Base-by-base conservation (phyloP, 345 rosid species). In the Anastatica hierochuntica region DNA sequence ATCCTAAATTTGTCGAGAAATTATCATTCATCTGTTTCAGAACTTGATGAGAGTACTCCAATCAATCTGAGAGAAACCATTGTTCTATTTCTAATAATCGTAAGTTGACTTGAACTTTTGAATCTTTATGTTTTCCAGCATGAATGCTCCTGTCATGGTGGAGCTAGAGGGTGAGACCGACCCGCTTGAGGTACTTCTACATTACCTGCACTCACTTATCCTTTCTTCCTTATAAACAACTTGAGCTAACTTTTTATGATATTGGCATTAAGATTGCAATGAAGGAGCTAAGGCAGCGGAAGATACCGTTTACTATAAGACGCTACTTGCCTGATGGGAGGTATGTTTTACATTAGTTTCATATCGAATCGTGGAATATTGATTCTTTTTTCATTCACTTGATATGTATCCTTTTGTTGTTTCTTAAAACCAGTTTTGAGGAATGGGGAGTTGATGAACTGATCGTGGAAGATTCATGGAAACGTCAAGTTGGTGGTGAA, bases 111-210 rank as follows among this genome's bases (percentile, higher is more conserved):
- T n/a, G n/a, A n/a, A 33, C 16, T 18, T 40, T 24, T 19, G 11
- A 7, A 39, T 1, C 8, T 36, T 54, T 58, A 1, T 50, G 18
- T 46, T 49, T 3, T 36, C 46, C 83, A 81, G 92, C 69, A 79
- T 90, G 95, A 87, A 87, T 79, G 95, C 95, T 34, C 96, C 96
- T 12, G 85, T 87, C 11, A 90, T 84, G 92, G 98, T 87, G 20
- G 80, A 82, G 79, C 68, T 90, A 64, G 92, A 90, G 71, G 90
- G 94, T 0, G 95, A 87, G 68, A 84, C 87, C 21, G 96, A 87
- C 41, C 92, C 95, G 3, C 87, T 87, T 7, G 95, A 84, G 94
- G 87, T 90, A 53, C 24, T 40, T 26, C 47, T 26, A 5, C 10
- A 5, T 39, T 39, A 40, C 9, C 27, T 54, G 33, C 13, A 8